Evolutionary conservation across 805 yeast species (phyloP).

Genomic region (Nakazawaea ernobii): DNA sequence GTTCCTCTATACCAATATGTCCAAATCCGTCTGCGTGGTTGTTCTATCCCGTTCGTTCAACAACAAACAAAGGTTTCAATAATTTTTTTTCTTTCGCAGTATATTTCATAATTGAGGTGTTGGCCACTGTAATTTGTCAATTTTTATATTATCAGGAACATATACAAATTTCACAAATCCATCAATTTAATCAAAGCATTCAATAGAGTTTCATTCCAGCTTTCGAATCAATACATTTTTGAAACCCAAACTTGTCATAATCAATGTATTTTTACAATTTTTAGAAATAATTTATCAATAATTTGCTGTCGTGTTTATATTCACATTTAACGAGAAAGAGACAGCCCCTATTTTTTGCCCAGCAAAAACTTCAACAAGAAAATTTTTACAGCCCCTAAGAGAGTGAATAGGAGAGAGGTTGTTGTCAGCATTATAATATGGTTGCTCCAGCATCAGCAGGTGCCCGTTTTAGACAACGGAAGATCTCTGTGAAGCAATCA

Average conservation of each 20-base stretch:
- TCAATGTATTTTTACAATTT: slow-evolving; percentile 5
- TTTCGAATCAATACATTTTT: slow-evolving; percentile 7
- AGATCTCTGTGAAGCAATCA: slow-evolving; percentile 87
- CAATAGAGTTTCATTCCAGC: slow-evolving; percentile 2
- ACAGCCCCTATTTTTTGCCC: slow-evolving; percentile 1
- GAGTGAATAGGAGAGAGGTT: neutral
- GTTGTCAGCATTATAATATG: slow-evolving; percentile 15
- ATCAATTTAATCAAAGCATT: slow-evolving; percentile 1
- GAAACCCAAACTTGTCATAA: neutral
- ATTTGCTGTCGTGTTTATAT: slow-evolving; percentile 5
- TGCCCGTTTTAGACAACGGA: slow-evolving; percentile 88
- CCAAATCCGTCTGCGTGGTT: no score
- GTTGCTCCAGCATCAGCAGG: slow-evolving; percentile 36
- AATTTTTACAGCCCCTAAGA: neutral
- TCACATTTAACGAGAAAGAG: neutral
- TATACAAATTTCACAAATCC: slow-evolving; percentile 1
- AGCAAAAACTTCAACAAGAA: neutral
- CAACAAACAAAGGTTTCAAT: neutral
- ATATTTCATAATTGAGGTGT: slow-evolving; percentile 4
- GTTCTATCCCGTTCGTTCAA: neutral
- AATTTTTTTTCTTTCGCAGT: neutral
- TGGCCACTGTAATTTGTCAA: neutral
- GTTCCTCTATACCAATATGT: no score
- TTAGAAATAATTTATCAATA: slow-evolving; percentile 2
- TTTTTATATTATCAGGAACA: slow-evolving; percentile 1